A percentile compares a stretch with the other conserved stretches of the same genome.
phyloP scores from a whole-genome alignment of 2,329 filamentous ascomycete genomes.

The Ophiostoma tasmaniense region DNA sequence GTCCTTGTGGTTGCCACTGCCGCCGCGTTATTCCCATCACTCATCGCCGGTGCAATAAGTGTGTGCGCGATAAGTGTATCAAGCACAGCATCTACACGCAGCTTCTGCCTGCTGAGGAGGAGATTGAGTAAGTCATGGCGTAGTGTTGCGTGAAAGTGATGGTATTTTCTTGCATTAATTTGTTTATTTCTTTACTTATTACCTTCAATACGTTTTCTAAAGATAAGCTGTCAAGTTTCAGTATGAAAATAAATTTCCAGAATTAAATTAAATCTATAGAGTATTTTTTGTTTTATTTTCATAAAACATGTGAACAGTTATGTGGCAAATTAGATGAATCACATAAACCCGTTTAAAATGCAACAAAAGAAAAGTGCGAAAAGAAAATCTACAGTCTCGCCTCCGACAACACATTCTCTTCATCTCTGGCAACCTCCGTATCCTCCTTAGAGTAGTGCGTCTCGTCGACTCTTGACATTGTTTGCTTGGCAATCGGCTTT shows the following conservation, averaged over 20 bases:
- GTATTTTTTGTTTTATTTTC: background rate
- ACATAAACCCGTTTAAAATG: too few relatives aligned
- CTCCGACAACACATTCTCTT: background rate
- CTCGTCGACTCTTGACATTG: background rate
- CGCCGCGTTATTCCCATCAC: background rate
- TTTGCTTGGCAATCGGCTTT: background rate
- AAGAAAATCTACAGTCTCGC: background rate
- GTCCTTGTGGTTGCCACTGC: background rate
- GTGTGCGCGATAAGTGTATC: background rate
- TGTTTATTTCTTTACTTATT: background rate
- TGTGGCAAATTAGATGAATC: too few relatives aligned
- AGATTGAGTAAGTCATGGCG: background rate
- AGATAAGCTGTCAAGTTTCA: background rate
- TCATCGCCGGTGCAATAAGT: background rate
- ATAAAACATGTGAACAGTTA: too few relatives aligned
- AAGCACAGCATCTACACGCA: background rate
- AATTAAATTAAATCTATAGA: background rate
- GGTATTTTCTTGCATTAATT: too few relatives aligned
- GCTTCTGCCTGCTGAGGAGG: background rate
- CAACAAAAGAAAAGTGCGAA: background rate
- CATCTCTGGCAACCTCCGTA: background rate
- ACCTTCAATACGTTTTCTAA: background rate
- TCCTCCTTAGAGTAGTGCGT: background rate
- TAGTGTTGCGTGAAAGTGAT: too few relatives aligned
- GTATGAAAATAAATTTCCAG: too few relatives aligned